Evolutionary conservation across 495 filamentous ascomycete species (phyloP).

Genomic region (Lophium mytilinum): DNA sequence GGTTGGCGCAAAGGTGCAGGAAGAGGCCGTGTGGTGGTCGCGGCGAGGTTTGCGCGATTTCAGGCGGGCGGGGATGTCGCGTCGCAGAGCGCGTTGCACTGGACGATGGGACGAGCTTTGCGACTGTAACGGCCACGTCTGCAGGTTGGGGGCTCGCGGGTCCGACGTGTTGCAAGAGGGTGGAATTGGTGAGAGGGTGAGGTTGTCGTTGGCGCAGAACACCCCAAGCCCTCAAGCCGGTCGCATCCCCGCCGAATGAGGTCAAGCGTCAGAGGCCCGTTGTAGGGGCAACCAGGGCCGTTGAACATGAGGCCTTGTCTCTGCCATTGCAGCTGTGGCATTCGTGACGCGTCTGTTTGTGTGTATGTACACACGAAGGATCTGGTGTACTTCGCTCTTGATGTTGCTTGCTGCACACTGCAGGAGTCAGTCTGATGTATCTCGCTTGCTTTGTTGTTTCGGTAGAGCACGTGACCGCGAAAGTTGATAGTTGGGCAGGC

Average conservation of each 20-base stretch:
- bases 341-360: too few species aligned
- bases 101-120: constrained; percentile 11
- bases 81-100: constrained; percentile 8
- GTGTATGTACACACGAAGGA: too few species aligned
- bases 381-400: too few species aligned
- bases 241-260: background rate
- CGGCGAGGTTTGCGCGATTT: constrained; percentile 6
- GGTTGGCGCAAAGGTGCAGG: background rate
- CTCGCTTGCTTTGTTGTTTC: too few species aligned
- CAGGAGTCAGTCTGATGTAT: too few species aligned
- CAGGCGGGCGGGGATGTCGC: constrained; percentile 12
- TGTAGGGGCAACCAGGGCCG: too few species aligned
- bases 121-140: constrained; percentile 13
- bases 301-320: too few species aligned
- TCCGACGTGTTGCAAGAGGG: constrained; percentile 10
- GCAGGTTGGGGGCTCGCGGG: background rate
- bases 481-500: too few species aligned
- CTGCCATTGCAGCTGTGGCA: too few species aligned
- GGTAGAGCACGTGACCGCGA: too few species aligned
- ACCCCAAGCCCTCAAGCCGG: background rate
- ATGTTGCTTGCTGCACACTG: too few species aligned
- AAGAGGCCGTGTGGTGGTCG: constrained; percentile 1
- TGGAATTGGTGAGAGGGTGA: background rate
- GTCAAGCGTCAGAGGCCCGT: too few species aligned
- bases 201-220: background rate